Base-by-base conservation (phyloP, 768 basidiomycete species). In the Dendrothele bispora region DNA sequence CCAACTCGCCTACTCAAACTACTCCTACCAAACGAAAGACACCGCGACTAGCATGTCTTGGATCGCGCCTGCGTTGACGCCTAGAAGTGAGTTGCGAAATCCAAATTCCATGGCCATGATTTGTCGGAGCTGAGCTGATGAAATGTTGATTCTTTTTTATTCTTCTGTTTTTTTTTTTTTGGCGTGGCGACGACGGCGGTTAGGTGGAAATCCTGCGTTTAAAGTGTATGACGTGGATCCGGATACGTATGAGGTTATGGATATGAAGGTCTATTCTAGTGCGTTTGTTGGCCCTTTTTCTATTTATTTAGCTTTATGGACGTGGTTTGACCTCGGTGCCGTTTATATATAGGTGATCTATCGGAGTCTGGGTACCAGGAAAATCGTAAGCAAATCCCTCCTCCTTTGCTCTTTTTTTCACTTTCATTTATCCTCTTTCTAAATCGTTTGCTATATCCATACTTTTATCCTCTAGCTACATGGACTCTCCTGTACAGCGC, bases 231-330 rank as follows among this genome's bases (percentile, higher is more conserved):
- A 84, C 43, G 66, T 86, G 22, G 84, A 86, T 55, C 80, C 82
- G 3, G 81, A 82, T 49, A 83, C 82, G 7, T 84, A 77, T 53
- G 84, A 84, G 54, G 61, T 86, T 40, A 79, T 84, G 75, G 82
- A 86, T 51, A 65, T 72, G 4, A 67, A 68, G 11, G 77, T 76
- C 0, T 80, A 75, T 57, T 64, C 68, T 40, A 70, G 80, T 82
- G 42, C 17, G 78, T 57, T 15, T 5, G 22, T 5, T 34, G 15
- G 35, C 24, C 26, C 25, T 24, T 29, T 34, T n/a, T 21, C n/a
- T n/a, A n/a, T n/a, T n/a, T n/a, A n/a, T n/a, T 39, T 15, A 2
- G 5, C 2, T n/a, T n/a, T 10, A n/a, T 21, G 35, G 15, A 28
- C 41, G 6, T 39, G 38, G 5, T 17, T 26, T 47, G 32, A 27